phyloP scores from a whole-genome alignment of 2,329 filamentous ascomycete species.

The Epichloe typhina region DNA sequence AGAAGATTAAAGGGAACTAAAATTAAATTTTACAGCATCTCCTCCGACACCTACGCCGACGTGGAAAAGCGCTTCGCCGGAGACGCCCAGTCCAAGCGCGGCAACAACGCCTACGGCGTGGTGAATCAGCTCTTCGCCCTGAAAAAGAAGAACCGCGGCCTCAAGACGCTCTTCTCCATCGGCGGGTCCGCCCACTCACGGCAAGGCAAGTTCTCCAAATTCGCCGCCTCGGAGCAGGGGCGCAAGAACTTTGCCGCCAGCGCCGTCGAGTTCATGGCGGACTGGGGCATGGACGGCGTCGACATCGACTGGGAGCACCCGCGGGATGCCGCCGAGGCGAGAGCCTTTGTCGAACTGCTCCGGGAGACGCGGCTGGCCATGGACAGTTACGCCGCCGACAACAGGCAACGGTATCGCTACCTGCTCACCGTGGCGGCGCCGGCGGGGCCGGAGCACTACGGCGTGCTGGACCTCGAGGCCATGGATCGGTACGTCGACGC shows the following conservation, averaged over 20 bases:
- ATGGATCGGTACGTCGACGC: conserved; percentile 46
- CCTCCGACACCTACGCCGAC: conserved; percentile 29
- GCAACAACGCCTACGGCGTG: conserved; percentile 62
- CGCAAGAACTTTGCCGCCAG: conserved; percentile 53
- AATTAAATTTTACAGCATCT: conserved; percentile 9
- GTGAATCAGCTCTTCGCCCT: conserved; percentile 64
- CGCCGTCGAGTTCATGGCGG: conserved; percentile 55
- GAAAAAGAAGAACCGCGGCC: conserved; percentile 61
- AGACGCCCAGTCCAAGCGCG: conserved; percentile 41
- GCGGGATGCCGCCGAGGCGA: conserved; percentile 22
- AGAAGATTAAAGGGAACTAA: background rate
- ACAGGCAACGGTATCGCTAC: conserved; percentile 32
- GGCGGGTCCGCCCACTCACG: conserved; percentile 67
- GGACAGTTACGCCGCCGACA: conserved; percentile 25
- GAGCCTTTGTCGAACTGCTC: conserved; percentile 29
- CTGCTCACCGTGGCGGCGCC: conserved; percentile 37
- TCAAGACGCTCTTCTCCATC: conserved; percentile 71
- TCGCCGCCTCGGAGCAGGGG: conserved; percentile 47
- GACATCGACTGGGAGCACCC: conserved; percentile 48
- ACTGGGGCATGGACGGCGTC: conserved; percentile 48
- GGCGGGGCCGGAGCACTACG: conserved; percentile 35
- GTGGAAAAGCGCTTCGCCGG: conserved; percentile 52
- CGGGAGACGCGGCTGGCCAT: conserved; percentile 30
- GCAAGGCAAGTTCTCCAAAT: conserved; percentile 46
- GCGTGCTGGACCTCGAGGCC: conserved; percentile 33